Evolutionary conservation across 192 early-diverging fungal species (phyloP), one percentile per base, ranked within the genome.

Genomic region (Backusella westeae): DNA sequence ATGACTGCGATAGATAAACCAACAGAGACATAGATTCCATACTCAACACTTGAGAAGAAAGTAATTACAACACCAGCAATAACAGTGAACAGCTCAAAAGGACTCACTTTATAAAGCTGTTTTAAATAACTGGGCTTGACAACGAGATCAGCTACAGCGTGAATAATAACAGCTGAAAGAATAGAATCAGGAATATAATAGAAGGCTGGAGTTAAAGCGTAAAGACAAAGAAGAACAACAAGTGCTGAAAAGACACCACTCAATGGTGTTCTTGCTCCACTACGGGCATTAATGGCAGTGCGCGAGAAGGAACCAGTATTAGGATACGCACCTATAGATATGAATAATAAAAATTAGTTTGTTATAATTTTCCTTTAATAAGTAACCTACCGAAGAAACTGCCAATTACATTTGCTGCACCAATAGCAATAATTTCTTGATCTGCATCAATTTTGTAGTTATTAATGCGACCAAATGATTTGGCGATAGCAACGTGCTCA

Each of bases 231-330:
- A 4, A 97, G 82, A 29, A 96, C 94, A 8, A 95, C 87, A 7
- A 85, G 74, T 38, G 87, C 93, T 23, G 95, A 94, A 78, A 94
- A 85, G 68, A 94, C 82, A 46, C 91, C 91, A 21, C 93, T 92
- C 44, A 93, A 79, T 14, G 94, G 94, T 6, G 93, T 91, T 65
- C 90, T 84, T 38, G 93, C 93, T 34, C 95, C 96, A 34, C 93
- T 92, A 78, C 88, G 85, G 77, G 92, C 86, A 84, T 95, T 96
- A 78, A 96, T 90, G 41, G 96, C 94, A 10, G 93, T 94, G 66
- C 96, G 91, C 7, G 94, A 96, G 87, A 97, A 96, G 4, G 94
- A 96, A 26, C 95, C 96, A 15, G 96, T 96, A 1, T 93, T 90
- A 26, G 95, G 91, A 85, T 92, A 96, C 1, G 87, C 93, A 5